Evolutionary conservation across 805 yeast genomes (phyloP).

Genomic region (Nakazawaea anatomiae): DNA sequence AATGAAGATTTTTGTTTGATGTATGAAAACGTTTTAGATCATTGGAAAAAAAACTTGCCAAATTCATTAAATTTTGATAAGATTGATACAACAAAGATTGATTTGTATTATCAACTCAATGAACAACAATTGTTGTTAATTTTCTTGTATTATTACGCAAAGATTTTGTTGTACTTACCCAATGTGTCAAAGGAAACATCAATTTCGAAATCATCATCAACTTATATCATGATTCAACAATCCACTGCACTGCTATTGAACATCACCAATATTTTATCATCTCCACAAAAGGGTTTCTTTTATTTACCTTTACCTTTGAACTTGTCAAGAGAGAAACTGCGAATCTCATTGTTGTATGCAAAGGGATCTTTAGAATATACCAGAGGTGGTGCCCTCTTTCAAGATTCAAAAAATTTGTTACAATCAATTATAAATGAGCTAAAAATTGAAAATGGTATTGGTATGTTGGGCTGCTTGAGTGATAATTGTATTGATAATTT

Average conservation of each 20-base stretch:
- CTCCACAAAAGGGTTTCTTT: slow-evolving; percentile 30
- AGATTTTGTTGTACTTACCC: slow-evolving; percentile 59
- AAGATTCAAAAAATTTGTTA: slow-evolving; percentile 57
- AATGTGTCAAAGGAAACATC: slow-evolving; percentile 40
- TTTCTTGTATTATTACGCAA: slow-evolving; percentile 55
- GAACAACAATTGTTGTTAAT: slow-evolving; percentile 49
- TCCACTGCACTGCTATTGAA: slow-evolving; percentile 52
- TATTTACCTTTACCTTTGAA: slow-evolving; percentile 62
- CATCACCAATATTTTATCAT: slow-evolving; percentile 34
- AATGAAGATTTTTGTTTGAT: slow-evolving; percentile 26
- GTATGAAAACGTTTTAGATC: slow-evolving; percentile 63
- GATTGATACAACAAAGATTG: slow-evolving; percentile 40
- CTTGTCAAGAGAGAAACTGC: slow-evolving; percentile 53
- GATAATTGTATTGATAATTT: slow-evolving; percentile 47
- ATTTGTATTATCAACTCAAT: slow-evolving; percentile 25
- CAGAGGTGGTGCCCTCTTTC: slow-evolving; percentile 75
- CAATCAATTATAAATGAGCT: slow-evolving; percentile 43
- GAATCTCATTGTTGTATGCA: slow-evolving; percentile 61
- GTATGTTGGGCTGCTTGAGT: slow-evolving; percentile 58
- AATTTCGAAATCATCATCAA: slow-evolving; percentile 39
- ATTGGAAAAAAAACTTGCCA: slow-evolving; percentile 75
- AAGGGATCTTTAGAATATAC: slow-evolving; percentile 77
- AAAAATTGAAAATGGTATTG: slow-evolving; percentile 43
- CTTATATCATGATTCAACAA: slow-evolving; percentile 64
- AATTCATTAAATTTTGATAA: slow-evolving; percentile 53